Evolutionary conservation across 805 yeast species (phyloP).

Genomic region (Komagataella ulmi): DNA sequence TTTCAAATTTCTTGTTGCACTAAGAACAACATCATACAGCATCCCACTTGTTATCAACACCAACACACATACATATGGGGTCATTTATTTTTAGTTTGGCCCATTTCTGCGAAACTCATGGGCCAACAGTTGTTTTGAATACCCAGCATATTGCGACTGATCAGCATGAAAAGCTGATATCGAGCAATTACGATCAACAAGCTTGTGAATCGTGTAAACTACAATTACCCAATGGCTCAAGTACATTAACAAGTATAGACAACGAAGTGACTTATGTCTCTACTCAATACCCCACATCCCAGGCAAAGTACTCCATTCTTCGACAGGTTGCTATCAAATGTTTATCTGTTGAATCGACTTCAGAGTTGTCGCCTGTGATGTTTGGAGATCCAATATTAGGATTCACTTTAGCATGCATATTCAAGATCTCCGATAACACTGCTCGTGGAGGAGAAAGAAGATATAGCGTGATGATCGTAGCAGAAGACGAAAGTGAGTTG

Average conservation of each 20-base stretch:
- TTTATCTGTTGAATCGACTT: constrained; percentile 52
- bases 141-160: constrained; percentile 29
- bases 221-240: constrained; percentile 25
- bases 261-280: constrained; percentile 24
- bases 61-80: constrained; percentile 10
- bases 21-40: not conserved
- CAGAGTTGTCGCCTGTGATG: constrained; percentile 46
- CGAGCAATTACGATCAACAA: constrained; percentile 24
- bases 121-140: constrained; percentile 54
- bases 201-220: constrained; percentile 49
- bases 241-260: constrained; percentile 17
- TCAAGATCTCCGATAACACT: constrained; percentile 47
- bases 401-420: constrained; percentile 42
- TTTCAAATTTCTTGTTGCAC: not conserved
- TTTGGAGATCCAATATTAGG: constrained; percentile 54
- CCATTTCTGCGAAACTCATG: constrained; percentile 71
- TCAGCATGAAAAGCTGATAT: constrained; percentile 9
- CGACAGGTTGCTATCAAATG: constrained; percentile 50
- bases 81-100: constrained; percentile 42
- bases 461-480: constrained; percentile 44
- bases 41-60: not conserved
- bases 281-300: constrained; percentile 46
- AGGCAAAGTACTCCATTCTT: constrained; percentile 37
- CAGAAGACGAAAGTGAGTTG: constrained; percentile 38
- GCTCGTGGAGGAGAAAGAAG: constrained; percentile 69